Evolutionary conservation across 768 basidiomycete genomes (phyloP).

Genomic region (Dioszegia hungarica): DNA sequence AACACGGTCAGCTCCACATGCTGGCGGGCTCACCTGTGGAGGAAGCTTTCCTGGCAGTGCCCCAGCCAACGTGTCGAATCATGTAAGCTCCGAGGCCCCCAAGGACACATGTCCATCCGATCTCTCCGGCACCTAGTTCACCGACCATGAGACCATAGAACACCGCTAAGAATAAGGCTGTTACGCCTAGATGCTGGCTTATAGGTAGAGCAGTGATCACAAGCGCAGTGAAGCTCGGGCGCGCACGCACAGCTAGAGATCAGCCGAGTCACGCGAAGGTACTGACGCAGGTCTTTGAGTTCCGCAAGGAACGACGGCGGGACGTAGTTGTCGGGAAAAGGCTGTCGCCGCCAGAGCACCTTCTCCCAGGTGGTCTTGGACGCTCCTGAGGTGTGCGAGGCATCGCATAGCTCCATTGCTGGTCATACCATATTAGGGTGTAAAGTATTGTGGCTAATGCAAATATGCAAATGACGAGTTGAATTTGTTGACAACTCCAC

Average conservation of each 20-base stretch:
- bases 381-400: too few species aligned
- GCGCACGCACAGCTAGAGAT: constrained; percentile 22
- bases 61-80: constrained; percentile 30
- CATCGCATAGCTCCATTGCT: too few species aligned
- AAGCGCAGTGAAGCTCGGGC: constrained; percentile 19
- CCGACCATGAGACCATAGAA: constrained; percentile 52
- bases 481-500: background rate
- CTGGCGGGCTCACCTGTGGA: background rate
- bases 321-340: constrained; percentile 80
- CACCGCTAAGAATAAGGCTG: constrained; percentile 73
- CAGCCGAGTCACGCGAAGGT: background rate
- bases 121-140: constrained; percentile 7
- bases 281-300: constrained; percentile 52
- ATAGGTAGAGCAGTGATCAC: constrained; percentile 53
- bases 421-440: too few species aligned
- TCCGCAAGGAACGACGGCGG: constrained; percentile 72
- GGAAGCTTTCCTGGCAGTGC: background rate
- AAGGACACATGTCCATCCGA: constrained; percentile 26
- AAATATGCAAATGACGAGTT: background rate
- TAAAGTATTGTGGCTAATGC: too few species aligned
- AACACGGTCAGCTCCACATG: background rate
- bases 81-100: constrained; percentile 13
- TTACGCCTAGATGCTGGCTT: constrained; percentile 75
- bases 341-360: constrained; percentile 52
- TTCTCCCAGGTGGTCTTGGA: constrained; percentile 45